Percentiles rank a stretch among this genome's conserved stretches.
Evolutionary conservation across 441 rosid species (phyloP).

Genomic region (Erodium trifolium): DNA sequence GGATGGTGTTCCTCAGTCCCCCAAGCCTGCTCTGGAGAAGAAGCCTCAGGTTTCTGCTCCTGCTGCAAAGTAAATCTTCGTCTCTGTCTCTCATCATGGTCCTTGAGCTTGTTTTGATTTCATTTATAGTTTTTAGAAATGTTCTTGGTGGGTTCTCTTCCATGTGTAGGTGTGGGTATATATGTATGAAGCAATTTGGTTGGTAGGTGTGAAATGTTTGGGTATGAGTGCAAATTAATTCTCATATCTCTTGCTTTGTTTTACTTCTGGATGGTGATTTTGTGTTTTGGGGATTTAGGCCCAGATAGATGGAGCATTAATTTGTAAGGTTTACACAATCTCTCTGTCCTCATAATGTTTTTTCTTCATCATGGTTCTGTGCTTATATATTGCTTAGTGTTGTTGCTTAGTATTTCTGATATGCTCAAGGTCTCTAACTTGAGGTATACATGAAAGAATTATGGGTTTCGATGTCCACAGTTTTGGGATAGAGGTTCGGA

Average conservation of each 20-base stretch:
- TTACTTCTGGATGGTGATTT: not conserved
- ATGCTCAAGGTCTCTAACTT: not conserved
- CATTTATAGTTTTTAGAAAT: not conserved
- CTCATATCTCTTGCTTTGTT: not conserved
- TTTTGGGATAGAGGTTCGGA: not conserved
- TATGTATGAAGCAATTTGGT: not conserved
- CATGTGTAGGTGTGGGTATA: not conserved
- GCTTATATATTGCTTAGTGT: too few relatives aligned
- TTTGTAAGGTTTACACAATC: not conserved
- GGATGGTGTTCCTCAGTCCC: conserved; percentile 26
- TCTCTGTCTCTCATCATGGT: not conserved
- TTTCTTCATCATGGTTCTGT: not conserved
- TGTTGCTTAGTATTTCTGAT: not conserved
- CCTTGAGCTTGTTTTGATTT: not conserved
- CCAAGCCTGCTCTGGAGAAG: conserved; percentile 34
- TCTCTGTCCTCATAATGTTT: too few relatives aligned
- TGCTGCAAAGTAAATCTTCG: conserved; percentile 44
- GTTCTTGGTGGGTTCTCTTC: not conserved
- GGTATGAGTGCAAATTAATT: not conserved
- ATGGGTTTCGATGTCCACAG: not conserved
- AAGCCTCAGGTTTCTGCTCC: conserved; percentile 33
- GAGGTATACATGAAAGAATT: not conserved
- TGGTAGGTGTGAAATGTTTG: not conserved
- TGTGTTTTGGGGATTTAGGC: too few relatives aligned
- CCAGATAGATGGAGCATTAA: too few relatives aligned